A percentile compares a stretch with the other conserved stretches of the same genome.
phyloP scores from a whole-genome alignment of 2,329 filamentous ascomycete genomes.

The Trichoderma aggressivum region DNA sequence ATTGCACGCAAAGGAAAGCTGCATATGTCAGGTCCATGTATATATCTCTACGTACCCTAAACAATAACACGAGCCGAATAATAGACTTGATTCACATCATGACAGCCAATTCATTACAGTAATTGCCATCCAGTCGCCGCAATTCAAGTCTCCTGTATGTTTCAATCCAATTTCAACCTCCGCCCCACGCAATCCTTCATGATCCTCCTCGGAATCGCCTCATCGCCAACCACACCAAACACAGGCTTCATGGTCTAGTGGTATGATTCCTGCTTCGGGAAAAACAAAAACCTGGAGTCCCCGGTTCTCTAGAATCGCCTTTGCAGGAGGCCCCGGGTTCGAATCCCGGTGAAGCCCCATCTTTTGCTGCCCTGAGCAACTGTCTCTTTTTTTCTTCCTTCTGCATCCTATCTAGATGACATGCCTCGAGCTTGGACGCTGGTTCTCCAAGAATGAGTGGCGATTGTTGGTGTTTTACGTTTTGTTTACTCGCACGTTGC shows the following conservation, averaged over 20 bases:
- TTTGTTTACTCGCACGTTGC: neutral
- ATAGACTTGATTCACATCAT: neutral
- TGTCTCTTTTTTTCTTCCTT: neutral
- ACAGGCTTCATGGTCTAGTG: constrained; percentile 18
- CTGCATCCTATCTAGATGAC: too few species aligned
- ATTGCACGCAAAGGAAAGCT: neutral
- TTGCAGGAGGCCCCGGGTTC: constrained; percentile 25
- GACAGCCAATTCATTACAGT: neutral
- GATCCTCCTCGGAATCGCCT: neutral
- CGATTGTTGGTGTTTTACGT: neutral
- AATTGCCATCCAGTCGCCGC: neutral
- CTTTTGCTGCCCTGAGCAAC: neutral
- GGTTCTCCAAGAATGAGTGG: neutral
- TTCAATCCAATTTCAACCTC: neutral
- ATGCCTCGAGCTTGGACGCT: neutral
- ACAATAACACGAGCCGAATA: neutral
- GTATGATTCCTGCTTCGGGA: constrained; percentile 19
- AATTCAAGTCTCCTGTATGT: neutral
- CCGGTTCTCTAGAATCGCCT: constrained; percentile 22
- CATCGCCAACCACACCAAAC: neutral
- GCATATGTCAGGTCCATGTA: neutral
- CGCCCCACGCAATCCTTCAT: neutral
- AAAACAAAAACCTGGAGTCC: constrained; percentile 18
- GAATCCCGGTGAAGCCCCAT: constrained; percentile 22
- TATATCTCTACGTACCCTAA: too few species aligned